Conservation (phyloP, 257 asterid genomes). For the Nicotiana benthamiana region DNA sequence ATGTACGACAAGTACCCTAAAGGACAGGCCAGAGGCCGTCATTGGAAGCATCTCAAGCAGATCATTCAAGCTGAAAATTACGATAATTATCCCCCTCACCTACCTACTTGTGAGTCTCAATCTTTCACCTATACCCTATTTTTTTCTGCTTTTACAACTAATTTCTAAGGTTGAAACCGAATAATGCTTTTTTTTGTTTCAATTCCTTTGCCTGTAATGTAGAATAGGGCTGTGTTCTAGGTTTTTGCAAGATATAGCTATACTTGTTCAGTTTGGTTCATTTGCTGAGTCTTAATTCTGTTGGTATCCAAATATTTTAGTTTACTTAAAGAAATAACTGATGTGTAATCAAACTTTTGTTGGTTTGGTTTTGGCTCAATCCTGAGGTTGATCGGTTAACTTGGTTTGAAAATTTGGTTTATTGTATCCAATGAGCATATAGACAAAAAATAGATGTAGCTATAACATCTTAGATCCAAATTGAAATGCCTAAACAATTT, state of each 20-base stretch:
- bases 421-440: not conserved
- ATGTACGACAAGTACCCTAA: slow-evolving; percentile 86
- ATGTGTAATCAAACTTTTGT: not conserved
- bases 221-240: not conserved
- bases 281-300: not conserved
- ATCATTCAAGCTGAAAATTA: slow-evolving; percentile 80
- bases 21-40: slow-evolving; percentile 76
- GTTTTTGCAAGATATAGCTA: not conserved
- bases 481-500: not conserved
- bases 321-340: not conserved
- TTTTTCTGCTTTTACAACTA: too few species aligned
- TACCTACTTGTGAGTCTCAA: slow-evolving; percentile 62
- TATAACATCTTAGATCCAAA: not conserved
- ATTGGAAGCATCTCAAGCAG: slow-evolving; percentile 96
- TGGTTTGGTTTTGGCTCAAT: not conserved
- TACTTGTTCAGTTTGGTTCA: not conserved
- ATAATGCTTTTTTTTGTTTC: too few species aligned
- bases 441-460: not conserved
- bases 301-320: not conserved
- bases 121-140: not conserved
- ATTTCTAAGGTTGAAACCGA: too few species aligned
- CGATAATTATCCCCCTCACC: slow-evolving; percentile 52
- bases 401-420: not conserved
- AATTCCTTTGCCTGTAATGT: not conserved
- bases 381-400: not conserved